Percentiles rank a stretch among this genome's conserved stretches.
Conservation (phyloP, 2,329 filamentous ascomycete genomes). For the Colletotrichum noveboracense region DNA sequence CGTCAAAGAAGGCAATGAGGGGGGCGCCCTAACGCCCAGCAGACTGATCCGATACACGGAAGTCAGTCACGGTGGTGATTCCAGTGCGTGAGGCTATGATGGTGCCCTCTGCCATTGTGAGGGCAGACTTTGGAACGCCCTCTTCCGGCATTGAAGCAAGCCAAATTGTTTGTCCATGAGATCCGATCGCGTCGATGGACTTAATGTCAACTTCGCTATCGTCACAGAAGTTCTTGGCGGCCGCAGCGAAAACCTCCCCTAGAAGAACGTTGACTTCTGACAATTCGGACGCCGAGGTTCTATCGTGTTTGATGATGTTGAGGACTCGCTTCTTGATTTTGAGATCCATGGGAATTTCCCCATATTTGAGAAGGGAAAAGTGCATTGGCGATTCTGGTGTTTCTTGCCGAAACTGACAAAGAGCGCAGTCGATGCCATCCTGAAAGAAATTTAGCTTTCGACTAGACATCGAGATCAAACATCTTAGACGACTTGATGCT, state of each 20-base stretch:
- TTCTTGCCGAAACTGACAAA: neutral
- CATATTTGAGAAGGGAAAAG: constrained; percentile 62
- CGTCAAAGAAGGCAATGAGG: constrained; percentile 63
- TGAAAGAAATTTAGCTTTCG: too few relatives aligned
- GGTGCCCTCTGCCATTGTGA: constrained; percentile 63
- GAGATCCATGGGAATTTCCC: constrained; percentile 58
- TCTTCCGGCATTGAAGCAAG: constrained; percentile 56
- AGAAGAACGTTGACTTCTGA: neutral
- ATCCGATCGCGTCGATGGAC: constrained; percentile 59
- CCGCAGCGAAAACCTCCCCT: neutral
- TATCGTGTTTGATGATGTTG: constrained; percentile 59
- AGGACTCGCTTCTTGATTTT: constrained; percentile 62
- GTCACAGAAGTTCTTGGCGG: neutral
- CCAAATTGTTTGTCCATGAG: constrained; percentile 66
- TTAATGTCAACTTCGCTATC: constrained; percentile 11
- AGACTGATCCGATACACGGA: constrained; percentile 60
- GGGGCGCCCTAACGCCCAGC: constrained; percentile 61
- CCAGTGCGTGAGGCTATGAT: constrained; percentile 60
- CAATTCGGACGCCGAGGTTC: constrained; percentile 18
- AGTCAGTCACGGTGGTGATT: constrained; percentile 64
- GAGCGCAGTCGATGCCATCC: neutral
- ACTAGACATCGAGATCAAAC: too few relatives aligned
- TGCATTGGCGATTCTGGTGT: constrained; percentile 51
- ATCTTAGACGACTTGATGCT: too few relatives aligned
- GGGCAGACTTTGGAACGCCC: constrained; percentile 49